A percentile compares a stretch with the other conserved stretches of the same genome.
phyloP scores from a whole-genome alignment of 176 grass and related monocot genomes.

The Carex cristatella region DNA sequence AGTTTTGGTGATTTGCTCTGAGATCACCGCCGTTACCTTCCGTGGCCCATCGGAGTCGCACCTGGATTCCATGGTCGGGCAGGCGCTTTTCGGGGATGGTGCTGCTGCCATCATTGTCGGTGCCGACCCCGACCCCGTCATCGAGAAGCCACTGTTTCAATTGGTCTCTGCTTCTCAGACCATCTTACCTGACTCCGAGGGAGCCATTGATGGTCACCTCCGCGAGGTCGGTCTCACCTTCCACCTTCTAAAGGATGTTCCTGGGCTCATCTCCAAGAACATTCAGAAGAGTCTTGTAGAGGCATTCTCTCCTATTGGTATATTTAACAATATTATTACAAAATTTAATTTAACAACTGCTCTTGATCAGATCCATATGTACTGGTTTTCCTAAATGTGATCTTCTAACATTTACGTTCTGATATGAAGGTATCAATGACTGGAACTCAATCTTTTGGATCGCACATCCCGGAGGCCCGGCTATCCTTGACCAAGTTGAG shows the following conservation, averaged over 20 bases:
- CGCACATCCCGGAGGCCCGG: constrained; percentile 70
- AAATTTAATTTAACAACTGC: not conserved
- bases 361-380: not conserved
- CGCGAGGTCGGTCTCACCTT: constrained; percentile 75
- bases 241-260: constrained; percentile 91
- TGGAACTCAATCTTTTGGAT: constrained; percentile 94
- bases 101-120: constrained; percentile 61
- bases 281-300: constrained; percentile 57
- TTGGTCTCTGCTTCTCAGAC: constrained; percentile 75
- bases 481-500: constrained; percentile 86
- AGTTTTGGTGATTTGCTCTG: constrained; percentile 71
- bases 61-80: constrained; percentile 75
- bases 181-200: constrained; percentile 80
- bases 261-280: constrained; percentile 82
- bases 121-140: constrained; percentile 47
- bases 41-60: constrained; percentile 63
- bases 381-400: not conserved
- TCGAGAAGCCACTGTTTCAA: constrained; percentile 62
- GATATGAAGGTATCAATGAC: constrained; percentile 43
- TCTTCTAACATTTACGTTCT: not conserved
- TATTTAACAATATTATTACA: not conserved
- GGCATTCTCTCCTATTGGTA: constrained; percentile 55
- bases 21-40: constrained; percentile 93
- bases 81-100: constrained; percentile 86
- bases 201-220: constrained; percentile 86